Conservation (phyloP, 306 rosid species). For the Vicia sativa region DNA sequence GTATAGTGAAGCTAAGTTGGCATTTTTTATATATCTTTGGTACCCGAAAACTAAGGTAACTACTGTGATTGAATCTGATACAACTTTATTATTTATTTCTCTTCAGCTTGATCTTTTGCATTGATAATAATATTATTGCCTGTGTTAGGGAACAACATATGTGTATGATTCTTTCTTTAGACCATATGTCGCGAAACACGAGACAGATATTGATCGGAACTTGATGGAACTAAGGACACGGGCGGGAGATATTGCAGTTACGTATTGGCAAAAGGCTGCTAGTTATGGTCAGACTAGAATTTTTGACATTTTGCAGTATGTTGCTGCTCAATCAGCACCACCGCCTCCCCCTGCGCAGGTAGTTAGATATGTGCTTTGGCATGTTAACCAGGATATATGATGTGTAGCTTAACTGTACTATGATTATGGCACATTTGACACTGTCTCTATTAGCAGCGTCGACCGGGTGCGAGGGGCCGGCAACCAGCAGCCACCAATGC, state of each 20-base stretch:
- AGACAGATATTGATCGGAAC: conserved; percentile 78
- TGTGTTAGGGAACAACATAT: conserved; percentile 72
- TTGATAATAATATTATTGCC: conserved; percentile 8
- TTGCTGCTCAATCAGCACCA: conserved; percentile 80
- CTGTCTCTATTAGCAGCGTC: conserved; percentile 49
- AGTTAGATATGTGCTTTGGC: conserved; percentile 16
- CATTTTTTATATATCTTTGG: conserved; percentile 88
- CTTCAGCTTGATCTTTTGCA: conserved; percentile 10
- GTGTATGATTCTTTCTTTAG: conserved; percentile 88
- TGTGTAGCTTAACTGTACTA: conserved; percentile 11
- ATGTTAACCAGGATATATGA: conserved; percentile 11
- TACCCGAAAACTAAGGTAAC: conserved; percentile 82
- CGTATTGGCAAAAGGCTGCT: conserved; percentile 78
- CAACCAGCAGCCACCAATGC: conserved; percentile 47
- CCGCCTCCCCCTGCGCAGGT: conserved; percentile 75
- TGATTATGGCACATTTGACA: neutral
- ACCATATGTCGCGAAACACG: conserved; percentile 83
- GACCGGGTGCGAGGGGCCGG: conserved; percentile 48
- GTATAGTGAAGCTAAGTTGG: conserved; percentile 95
- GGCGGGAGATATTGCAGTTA: conserved; percentile 67
- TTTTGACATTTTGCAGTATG: conserved; percentile 73
- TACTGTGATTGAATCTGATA: conserved; percentile 34
- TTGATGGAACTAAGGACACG: conserved; percentile 76
- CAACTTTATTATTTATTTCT: conserved; percentile 21
- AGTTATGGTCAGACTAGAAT: conserved; percentile 81